These are phyloP conservation scores for Quercus wislizeni DNA, from an alignment of 306 rosid species.

Conservation along the genomic window DNA sequence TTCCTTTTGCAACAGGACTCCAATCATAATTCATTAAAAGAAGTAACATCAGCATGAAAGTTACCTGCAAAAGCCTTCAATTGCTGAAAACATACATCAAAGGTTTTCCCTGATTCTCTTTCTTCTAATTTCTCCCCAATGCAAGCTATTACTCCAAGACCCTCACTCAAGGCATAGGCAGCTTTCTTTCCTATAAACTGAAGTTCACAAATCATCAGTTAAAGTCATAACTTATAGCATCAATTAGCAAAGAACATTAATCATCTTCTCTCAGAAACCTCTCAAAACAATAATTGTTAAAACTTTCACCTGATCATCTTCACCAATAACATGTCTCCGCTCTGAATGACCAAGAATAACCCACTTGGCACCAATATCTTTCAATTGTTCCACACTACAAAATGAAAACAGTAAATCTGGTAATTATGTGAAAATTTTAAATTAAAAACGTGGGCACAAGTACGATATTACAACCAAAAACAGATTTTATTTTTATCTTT, in stretches of 20 bases:
- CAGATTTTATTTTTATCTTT: neutral
- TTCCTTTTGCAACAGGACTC: neutral
- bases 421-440: constrained; percentile 6
- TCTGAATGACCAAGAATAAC: constrained; percentile 99
- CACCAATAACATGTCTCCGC: constrained; percentile 92
- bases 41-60: constrained; percentile 11
- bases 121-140: constrained; percentile 87
- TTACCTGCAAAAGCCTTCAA: constrained; percentile 89
- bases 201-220: constrained; percentile 33
- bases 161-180: constrained; percentile 91
- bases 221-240: constrained; percentile 12
- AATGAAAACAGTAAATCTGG: constrained; percentile 11
- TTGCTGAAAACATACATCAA: constrained; percentile 77
- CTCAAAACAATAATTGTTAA: constrained; percentile 1
- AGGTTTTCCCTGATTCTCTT: constrained; percentile 97
- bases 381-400: constrained; percentile 87
- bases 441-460: neutral
- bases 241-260: constrained; percentile 14
- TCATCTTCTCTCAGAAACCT: constrained; percentile 15
- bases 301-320: constrained; percentile 81
- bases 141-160: constrained; percentile 97
- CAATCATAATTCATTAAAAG: constrained; percentile 1
- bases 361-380: constrained; percentile 91
- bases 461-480: neutral
- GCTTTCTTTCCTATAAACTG: constrained; percentile 99